phyloP scores from a whole-genome alignment of 108 stramenopile genomes.

The Thalassiosira profunda region DNA sequence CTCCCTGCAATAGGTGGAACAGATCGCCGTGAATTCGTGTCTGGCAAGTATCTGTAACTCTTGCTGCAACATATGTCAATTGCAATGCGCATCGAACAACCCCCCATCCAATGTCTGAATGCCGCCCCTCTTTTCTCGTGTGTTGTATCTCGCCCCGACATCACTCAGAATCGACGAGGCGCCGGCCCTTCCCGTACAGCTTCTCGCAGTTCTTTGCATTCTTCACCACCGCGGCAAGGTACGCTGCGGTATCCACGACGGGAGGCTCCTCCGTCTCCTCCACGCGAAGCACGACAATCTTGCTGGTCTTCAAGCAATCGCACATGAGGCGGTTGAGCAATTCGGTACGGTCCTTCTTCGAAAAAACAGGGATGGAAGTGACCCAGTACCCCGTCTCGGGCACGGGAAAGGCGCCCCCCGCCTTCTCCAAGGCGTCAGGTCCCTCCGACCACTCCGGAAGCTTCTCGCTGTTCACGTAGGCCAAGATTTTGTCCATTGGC shows the following conservation, averaged over 20 bases:
- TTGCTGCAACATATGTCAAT: no score
- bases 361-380: background rate
- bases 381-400: background rate
- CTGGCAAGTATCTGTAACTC: no score
- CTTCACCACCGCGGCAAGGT: background rate
- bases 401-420: background rate
- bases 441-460: background rate
- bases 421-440: background rate
- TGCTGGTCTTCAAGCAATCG: background rate
- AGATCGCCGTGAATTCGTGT: no score
- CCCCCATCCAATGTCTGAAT: no score
- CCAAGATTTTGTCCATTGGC: background rate
- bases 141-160: no score
- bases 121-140: no score
- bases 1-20: no score
- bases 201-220: background rate
- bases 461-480: background rate
- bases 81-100: no score
- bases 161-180: background rate
- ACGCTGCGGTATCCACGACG: background rate
- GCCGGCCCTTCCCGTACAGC: background rate
- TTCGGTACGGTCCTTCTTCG: background rate
- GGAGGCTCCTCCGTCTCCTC: background rate
- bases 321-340: background rate
- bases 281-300: background rate